Conservation (phyloP, 2,329 filamentous ascomycete genomes). For the Calonectria pseudoreteaudii region DNA sequence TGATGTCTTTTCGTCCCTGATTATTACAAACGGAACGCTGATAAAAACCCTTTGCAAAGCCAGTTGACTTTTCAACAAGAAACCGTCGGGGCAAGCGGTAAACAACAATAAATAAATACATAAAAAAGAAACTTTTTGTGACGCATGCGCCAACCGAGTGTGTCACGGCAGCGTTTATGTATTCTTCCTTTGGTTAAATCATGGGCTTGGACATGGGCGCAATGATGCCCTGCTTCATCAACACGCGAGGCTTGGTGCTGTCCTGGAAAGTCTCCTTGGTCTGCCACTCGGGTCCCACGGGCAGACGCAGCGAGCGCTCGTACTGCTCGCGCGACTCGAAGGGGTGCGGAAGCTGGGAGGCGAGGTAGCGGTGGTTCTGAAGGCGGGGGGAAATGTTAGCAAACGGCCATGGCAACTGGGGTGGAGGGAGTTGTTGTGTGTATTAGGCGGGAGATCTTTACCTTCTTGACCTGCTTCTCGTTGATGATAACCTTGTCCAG, state of each 20-base stretch:
- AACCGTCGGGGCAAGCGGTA: neutral
- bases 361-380: conserved; percentile 88
- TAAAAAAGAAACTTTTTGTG: conserved; percentile 18
- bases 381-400: conserved; percentile 3
- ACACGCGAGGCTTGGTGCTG: conserved; percentile 86
- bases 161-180: conserved; percentile 10
- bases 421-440: neutral
- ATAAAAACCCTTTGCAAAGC: neutral
- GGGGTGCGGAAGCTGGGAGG: conserved; percentile 85
- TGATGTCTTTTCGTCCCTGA: neutral
- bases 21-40: neutral
- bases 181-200: conserved; percentile 41
- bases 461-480: conserved; percentile 91
- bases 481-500: conserved; percentile 90
- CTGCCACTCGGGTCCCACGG: conserved; percentile 93
- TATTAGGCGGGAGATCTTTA: conserved; percentile 50
- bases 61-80: neutral
- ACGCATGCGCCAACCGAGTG: neutral
- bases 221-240: conserved; percentile 93
- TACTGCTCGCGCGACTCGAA: conserved; percentile 92
- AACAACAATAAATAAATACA: no score
- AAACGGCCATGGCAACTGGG: neutral
- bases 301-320: conserved; percentile 86
- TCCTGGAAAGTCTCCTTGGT: conserved; percentile 97
- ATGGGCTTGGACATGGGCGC: conserved; percentile 85